Percentiles rank a stretch among this genome's conserved stretches.
Conservation (phyloP, 768 basidiomycete genomes). For the Asterophora lycoperdoides region DNA sequence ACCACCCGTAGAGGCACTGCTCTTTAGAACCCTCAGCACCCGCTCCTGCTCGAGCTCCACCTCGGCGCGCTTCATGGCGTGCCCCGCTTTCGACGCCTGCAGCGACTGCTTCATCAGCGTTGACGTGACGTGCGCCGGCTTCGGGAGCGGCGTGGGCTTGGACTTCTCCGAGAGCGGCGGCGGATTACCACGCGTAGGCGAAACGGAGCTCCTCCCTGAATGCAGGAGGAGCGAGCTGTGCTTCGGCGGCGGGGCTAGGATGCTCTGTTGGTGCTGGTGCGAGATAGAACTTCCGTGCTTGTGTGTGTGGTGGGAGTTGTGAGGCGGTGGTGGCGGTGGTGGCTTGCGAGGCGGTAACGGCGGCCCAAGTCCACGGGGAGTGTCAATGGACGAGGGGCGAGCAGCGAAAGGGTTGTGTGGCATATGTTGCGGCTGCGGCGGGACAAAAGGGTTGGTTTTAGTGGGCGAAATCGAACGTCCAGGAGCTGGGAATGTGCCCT, state of each 20-base stretch:
- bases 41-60: conserved; percentile 65
- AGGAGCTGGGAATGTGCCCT: too few relatives aligned
- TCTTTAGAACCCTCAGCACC: conserved; percentile 68
- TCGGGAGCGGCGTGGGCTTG: conserved; percentile 20
- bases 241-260: conserved; percentile 32
- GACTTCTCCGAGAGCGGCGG: conserved; percentile 9
- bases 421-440: conserved; percentile 16
- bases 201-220: conserved; percentile 16
- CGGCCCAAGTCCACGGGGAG: too few relatives aligned
- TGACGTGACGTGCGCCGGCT: conserved; percentile 51
- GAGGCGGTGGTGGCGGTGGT: conserved; percentile 27
- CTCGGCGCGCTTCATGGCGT: conserved; percentile 66
- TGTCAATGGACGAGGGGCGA: conserved; percentile 8
- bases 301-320: conserved; percentile 52
- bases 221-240: conserved; percentile 26
- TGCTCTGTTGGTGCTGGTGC: conserved; percentile 9
- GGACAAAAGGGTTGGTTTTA: conserved; percentile 10
- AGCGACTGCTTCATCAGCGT: conserved; percentile 70
- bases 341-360: neutral
- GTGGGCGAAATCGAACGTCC: conserved; percentile 13
- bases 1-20: conserved; percentile 32
- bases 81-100: conserved; percentile 68
- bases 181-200: conserved; percentile 10
- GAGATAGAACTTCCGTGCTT: conserved; percentile 2
- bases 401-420: conserved; percentile 40